phyloP scores from a whole-genome alignment of 306 rosid genomes.

The Delonix regia region DNA sequence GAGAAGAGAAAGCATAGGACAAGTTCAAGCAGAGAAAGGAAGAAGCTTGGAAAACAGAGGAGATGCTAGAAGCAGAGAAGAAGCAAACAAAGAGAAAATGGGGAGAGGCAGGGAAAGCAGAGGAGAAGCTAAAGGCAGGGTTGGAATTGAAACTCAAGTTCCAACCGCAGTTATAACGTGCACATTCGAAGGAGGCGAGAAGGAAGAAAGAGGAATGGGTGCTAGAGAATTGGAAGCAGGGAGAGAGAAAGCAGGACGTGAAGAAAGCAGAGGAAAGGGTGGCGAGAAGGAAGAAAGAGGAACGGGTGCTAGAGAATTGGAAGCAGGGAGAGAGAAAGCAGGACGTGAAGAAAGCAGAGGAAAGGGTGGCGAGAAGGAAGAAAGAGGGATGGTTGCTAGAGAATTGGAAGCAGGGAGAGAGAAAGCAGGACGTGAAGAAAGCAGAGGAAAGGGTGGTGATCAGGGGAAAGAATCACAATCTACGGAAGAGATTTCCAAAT shows the following conservation, averaged over 20 bases:
- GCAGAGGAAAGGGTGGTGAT: neutral
- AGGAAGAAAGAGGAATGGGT: neutral
- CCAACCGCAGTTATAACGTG: constrained; percentile 27
- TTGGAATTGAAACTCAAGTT: constrained; percentile 21
- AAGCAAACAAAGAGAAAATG: neutral
- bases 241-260: neutral
- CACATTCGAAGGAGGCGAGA: constrained; percentile 8
- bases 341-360: neutral
- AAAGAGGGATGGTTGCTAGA: neutral
- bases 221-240: neutral
- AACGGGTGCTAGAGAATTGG: neutral
- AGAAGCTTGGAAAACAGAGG: neutral
- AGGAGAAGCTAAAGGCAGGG: constrained; percentile 1
- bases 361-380: no score
- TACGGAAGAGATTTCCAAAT: constrained; percentile 48
- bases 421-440: neutral
- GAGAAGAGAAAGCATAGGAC: neutral
- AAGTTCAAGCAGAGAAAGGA: constrained; percentile 22
- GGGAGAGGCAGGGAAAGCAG: neutral
- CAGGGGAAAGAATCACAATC: neutral
- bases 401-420: neutral
- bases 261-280: neutral
- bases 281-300: neutral
- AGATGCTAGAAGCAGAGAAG: constrained; percentile 13
- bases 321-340: neutral